These are phyloP conservation scores for Picocystis sp. DNA, from an alignment of 163 green algal species.

Conservation along the genomic window DNA sequence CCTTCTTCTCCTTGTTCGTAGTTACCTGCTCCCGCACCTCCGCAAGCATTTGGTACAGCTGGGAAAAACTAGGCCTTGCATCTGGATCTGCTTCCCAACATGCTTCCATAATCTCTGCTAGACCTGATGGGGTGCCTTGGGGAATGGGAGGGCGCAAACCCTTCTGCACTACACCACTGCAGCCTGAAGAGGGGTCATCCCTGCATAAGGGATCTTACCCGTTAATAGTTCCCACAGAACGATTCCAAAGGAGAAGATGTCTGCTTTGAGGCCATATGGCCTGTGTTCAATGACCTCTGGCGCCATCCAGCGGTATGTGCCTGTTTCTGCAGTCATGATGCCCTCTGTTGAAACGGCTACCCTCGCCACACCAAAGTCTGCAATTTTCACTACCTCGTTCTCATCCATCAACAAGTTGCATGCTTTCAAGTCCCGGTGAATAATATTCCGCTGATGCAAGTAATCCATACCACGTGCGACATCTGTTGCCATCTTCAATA, in stretches of 20 bases:
- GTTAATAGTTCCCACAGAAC: constrained; percentile 96
- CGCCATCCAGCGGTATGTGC: constrained; percentile 91
- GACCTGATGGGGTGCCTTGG: constrained; percentile 1
- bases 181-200: constrained; percentile 71
- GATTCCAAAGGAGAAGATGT: constrained; percentile 91
- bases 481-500: constrained; percentile 68
- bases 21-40: constrained; percentile 4
- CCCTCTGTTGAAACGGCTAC: constrained; percentile 58
- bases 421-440: constrained; percentile 94
- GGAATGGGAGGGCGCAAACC: constrained; percentile 66
- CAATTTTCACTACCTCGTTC: constrained; percentile 76
- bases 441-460: constrained; percentile 95
- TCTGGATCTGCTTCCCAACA: constrained; percentile 57
- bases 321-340: constrained; percentile 97
- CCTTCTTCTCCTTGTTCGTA: not conserved
- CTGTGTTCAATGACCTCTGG: constrained; percentile 98
- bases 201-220: constrained; percentile 48
- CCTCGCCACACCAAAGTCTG: constrained; percentile 90
- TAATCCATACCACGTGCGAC: constrained; percentile 96
- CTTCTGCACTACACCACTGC: constrained; percentile 95
- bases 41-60: constrained; percentile 29
- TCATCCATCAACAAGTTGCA: constrained; percentile 97
- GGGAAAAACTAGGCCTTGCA: constrained; percentile 43
- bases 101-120: constrained; percentile 57
- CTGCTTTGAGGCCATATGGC: constrained; percentile 73